Conservation (phyloP, 345 rosid species). For the Salix dunnii region DNA sequence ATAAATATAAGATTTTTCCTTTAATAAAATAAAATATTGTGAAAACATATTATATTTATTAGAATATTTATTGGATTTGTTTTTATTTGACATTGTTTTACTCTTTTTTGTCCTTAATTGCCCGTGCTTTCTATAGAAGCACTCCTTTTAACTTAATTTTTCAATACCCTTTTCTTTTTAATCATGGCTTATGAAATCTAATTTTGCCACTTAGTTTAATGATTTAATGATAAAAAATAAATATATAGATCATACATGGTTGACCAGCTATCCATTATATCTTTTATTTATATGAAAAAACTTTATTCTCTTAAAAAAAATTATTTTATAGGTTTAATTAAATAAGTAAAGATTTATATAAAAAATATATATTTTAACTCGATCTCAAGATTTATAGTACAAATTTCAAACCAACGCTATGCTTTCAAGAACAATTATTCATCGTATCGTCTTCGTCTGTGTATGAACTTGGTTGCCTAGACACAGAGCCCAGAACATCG, state of each 20-base stretch:
- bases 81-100: neutral
- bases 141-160: conserved; percentile 1
- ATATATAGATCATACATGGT: neutral
- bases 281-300: too few species aligned
- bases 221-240: neutral
- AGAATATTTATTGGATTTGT: neutral
- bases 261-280: too few species aligned
- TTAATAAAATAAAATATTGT: neutral
- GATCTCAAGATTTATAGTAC: too few species aligned
- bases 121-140: neutral
- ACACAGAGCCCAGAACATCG: neutral
- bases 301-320: too few species aligned
- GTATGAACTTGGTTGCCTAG: neutral
- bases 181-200: neutral
- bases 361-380: too few species aligned
- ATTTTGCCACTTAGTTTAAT: neutral
- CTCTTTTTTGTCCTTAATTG: neutral
- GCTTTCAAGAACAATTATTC: conserved; percentile 1
- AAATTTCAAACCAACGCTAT: too few species aligned
- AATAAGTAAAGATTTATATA: too few species aligned
- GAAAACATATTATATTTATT: neutral
- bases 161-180: neutral
- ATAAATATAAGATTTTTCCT: neutral
- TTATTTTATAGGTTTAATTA: too few species aligned
- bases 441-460: neutral